Conservation (phyloP, 768 basidiomycete genomes). For the Strobilomyces confusus region DNA sequence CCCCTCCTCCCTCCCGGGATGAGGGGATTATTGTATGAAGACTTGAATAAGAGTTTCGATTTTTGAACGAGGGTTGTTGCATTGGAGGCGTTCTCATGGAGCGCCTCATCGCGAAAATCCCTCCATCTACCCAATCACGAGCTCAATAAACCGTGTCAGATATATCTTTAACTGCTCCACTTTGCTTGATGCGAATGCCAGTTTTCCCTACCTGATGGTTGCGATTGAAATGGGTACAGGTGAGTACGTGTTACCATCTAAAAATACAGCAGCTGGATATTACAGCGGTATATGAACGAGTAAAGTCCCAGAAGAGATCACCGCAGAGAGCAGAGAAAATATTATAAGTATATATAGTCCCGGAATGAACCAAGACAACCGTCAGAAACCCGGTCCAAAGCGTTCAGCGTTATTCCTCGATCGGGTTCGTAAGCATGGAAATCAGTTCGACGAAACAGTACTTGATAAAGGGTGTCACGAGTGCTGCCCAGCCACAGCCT, state of each 20-base stretch:
- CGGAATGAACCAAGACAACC: neutral
- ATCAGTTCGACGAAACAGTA: neutral
- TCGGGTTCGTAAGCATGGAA: neutral
- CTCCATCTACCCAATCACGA: neutral
- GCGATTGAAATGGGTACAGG: neutral
- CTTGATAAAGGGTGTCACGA: constrained; percentile 1
- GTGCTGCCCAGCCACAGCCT: constrained; percentile 9
- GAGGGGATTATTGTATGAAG: constrained; percentile 78
- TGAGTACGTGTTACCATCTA: neutral
- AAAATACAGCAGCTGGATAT: constrained; percentile 24
- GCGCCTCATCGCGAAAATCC: neutral
- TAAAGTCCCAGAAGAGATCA: neutral
- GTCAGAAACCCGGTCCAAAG: neutral
- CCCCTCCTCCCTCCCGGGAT: constrained; percentile 88
- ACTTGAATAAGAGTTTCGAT: constrained; percentile 84
- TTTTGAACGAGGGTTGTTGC: constrained; percentile 8
- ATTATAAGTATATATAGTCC: neutral
- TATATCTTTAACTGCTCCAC: neutral
- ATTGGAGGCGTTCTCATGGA: neutral
- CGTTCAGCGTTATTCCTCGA: neutral
- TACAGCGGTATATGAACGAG: constrained; percentile 18
- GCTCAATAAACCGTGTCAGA: neutral
- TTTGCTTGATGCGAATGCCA: neutral
- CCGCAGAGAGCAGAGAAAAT: neutral
- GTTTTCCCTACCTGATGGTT: neutral